Evolutionary conservation across 352 stramenopile species (phyloP).

Genomic region (Phytophthora uliginosa): DNA sequence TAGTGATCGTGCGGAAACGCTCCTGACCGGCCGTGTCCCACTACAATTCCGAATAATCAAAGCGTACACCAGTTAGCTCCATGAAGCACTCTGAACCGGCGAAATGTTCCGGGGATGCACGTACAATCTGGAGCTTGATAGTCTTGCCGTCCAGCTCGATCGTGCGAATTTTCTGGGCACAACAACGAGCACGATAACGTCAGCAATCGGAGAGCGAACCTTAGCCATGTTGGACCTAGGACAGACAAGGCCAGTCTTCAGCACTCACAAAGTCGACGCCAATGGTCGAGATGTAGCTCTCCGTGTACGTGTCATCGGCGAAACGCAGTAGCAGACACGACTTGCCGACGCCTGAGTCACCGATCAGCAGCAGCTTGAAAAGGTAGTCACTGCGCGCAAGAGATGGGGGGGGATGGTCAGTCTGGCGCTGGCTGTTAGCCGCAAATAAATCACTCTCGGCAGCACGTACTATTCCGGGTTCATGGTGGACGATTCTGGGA

Average conservation of each 20-base stretch:
- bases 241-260: neutral
- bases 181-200: conserved; percentile 19
- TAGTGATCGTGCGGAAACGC: conserved; percentile 99
- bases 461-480: conserved; percentile 95
- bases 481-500: conserved; percentile 60
- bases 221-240: neutral
- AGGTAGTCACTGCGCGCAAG: conserved; percentile 95
- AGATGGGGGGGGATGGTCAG: conserved; percentile 16
- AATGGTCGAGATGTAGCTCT: conserved; percentile 99
- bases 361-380: conserved; percentile 99
- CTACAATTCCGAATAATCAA: conserved; percentile 40
- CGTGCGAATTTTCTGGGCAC: conserved; percentile 98
- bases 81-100: neutral
- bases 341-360: conserved; percentile 98
- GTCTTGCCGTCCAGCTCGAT: conserved; percentile 99
- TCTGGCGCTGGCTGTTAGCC: neutral
- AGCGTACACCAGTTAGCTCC: conserved; percentile 18
- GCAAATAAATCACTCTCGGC: conserved; percentile 6
- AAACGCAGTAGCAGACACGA: conserved; percentile 99
- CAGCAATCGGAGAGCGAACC: conserved; percentile 19
- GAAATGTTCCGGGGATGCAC: conserved; percentile 9
- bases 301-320: conserved; percentile 99
- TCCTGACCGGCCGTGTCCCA: conserved; percentile 99
- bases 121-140: conserved; percentile 99
- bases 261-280: conserved; percentile 99